phyloP scores from a whole-genome alignment of 192 early-diverging fungal genomes.

The Umbelopsis isabellina region DNA sequence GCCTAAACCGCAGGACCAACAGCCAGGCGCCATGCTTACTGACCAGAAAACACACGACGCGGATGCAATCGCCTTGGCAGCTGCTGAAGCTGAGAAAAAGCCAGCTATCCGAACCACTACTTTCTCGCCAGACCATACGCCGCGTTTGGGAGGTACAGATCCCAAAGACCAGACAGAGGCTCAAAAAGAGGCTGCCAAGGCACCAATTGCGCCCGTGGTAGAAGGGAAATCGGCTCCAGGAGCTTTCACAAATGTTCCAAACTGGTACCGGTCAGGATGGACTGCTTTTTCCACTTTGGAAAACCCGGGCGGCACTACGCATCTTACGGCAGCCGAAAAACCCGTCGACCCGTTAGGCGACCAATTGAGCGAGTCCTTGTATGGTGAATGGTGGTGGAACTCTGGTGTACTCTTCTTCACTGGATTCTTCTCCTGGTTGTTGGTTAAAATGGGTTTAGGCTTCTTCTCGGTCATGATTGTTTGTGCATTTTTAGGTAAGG shows the following conservation, averaged over 20 bases:
- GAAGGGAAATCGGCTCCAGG: slow-evolving; percentile 27
- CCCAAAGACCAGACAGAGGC: too few species aligned
- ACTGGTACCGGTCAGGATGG: slow-evolving; percentile 36
- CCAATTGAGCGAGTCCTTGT: slow-evolving; percentile 25
- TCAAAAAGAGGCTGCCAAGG: too few species aligned
- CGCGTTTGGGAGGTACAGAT: too few species aligned
- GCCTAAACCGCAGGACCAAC: slow-evolving; percentile 5
- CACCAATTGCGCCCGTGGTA: neutral
- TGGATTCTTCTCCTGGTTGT: slow-evolving; percentile 21
- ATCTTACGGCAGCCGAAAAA: slow-evolving; percentile 26
- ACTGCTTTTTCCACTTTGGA: slow-evolving; percentile 14
- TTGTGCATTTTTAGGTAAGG: slow-evolving; percentile 36
- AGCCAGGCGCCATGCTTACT: slow-evolving; percentile 23
- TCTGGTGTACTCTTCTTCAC: slow-evolving; percentile 29
- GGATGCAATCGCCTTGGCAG: slow-evolving; percentile 4
- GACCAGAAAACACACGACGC: slow-evolving; percentile 33
- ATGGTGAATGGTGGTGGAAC: slow-evolving; percentile 43
- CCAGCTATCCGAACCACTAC: neutral
- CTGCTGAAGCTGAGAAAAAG: slow-evolving; percentile 22
- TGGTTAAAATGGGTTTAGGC: slow-evolving; percentile 30
- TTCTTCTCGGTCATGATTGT: slow-evolving; percentile 24
- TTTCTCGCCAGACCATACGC: neutral
- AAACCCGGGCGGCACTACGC: slow-evolving; percentile 22
- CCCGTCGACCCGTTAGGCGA: slow-evolving; percentile 21
- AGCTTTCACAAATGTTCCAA: slow-evolving; percentile 9